Base-by-base conservation (phyloP, 768 basidiomycete species). In the Termitomyces sp. region DNA sequence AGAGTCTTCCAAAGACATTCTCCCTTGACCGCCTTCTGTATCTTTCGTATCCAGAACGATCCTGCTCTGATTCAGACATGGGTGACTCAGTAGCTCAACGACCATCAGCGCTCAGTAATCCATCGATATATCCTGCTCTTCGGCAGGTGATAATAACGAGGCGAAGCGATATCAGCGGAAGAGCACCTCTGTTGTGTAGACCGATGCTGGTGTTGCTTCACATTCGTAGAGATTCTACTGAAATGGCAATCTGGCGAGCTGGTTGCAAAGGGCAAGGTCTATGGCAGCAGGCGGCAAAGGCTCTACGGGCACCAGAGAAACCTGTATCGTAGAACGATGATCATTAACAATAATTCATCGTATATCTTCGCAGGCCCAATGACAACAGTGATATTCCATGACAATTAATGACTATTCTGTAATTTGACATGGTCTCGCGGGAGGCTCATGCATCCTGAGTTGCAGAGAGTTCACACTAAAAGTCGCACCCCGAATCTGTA, bases 221-320 rank as follows among this genome's bases (percentile, higher is more conserved):
- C 46, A 68, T 72, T 7, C 68, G 67, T 3, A 58, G 63, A 33
- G 64, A 66, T 50, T 59, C 61, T 38, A 71, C 72, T 24, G 75
- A 75, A 62, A 62, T 72, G 58, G 69, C 72, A 45, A 65, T 72
- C 26, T 76, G 75, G 74, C 68, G 71, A 33, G 70, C 72, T 54
- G 68, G 65, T 41, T 68, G 65, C 10, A 58, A 58, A 8, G 69
- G 67, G 6, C 58, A 62, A 33, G 70, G 72, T 24, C 61, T 75
- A 50, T 76, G 74, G 75, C 64, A 68, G 46, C 56, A 56, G 28
- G 63, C 63, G 11, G 52, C 57, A 22, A 60, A 50, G 20, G 63
- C 62, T 57, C 18, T 51, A 30, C 48, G 52, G 6, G 47, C 49
- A 36, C 45, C 54, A 35, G 58, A 56, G 32, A 59, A 56, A 26